Conservation (phyloP, 768 basidiomycete species). For the Phlegmacium glaucopus region DNA sequence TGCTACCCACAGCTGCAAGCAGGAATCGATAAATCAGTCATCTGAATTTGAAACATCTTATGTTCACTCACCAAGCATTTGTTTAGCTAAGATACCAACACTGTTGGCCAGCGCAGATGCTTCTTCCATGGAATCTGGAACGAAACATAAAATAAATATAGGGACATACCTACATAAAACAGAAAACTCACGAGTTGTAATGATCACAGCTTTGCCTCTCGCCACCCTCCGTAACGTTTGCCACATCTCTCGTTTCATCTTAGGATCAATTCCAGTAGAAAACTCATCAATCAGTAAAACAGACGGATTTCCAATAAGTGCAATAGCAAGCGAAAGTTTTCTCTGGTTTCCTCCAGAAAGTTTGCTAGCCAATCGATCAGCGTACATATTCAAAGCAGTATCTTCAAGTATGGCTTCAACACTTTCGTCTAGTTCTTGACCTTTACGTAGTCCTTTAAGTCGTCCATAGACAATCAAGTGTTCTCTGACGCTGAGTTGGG, state of each 20-base stretch:
- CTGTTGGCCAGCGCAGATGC: constrained; percentile 22
- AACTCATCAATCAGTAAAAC: constrained; percentile 83
- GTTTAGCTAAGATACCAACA: constrained; percentile 21
- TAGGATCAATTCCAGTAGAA: constrained; percentile 79
- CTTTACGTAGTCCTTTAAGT: constrained; percentile 61
- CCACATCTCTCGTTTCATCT: constrained; percentile 87
- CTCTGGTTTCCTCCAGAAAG: constrained; percentile 80
- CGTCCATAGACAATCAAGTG: constrained; percentile 71
- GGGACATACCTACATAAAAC: neutral
- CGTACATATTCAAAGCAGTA: constrained; percentile 56
- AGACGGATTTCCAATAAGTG: constrained; percentile 70
- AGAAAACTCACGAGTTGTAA: constrained; percentile 59
- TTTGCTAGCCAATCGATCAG: constrained; percentile 68
- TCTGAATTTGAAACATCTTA: neutral
- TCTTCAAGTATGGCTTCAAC: constrained; percentile 56
- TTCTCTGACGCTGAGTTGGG: constrained; percentile 73
- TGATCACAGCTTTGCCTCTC: constrained; percentile 64
- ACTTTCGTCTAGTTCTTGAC: constrained; percentile 47
- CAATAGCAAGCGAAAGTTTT: constrained; percentile 73
- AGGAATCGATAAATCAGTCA: constrained; percentile 21
- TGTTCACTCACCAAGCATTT: constrained; percentile 16
- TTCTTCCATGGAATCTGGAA: constrained; percentile 29
- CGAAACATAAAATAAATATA: neutral
- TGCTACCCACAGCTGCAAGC: constrained; percentile 15
- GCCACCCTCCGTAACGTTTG: constrained; percentile 61